Base-by-base conservation (phyloP, 768 basidiomycete species). In the Trametes cinnabarina region DNA sequence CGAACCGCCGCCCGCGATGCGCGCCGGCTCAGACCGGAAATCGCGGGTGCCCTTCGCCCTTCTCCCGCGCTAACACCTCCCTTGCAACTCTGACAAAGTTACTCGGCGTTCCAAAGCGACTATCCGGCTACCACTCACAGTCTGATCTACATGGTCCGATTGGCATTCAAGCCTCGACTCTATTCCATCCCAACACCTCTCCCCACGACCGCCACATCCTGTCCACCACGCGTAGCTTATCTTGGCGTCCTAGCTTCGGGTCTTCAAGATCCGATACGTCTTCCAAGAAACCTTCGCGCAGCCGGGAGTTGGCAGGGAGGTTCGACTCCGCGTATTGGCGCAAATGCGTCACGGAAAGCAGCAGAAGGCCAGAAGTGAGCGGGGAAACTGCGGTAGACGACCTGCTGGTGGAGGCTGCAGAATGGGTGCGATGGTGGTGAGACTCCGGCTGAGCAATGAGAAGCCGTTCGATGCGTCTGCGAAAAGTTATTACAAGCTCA, bases 121-220 rank as follows among this genome's bases (percentile, higher is more conserved):
- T 25, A 25, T 28, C 17, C 44, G 44, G 44, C 15, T 23, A 15
- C 12, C 44, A 22, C 15, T 26, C 15, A 46, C 25, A 25, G 15
- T 17, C 23, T 12, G 25, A 26, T 46, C 44, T 28, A 23, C 44
- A 26, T 46, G 44, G 44, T 25, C 44, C 44, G 44, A 46, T 23
- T 25, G 23, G 44, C 15, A 10, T 17, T 57, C 55, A 61, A 12
- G 58, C 68, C 3, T 65, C 73, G 15, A 69, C 51, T 20, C 67
- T 62, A 20, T 71, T 73, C 89, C 86, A 94, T 19, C 82, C 86
- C 19, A 90, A 76, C n/a, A 77, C 74, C 7, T 65, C 72, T 0
- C 88, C 88, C 92, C 93, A 98, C 54, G 84, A 84, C 65, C 88
- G 82, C 92, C 94, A 93, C 85, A 96, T 93, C 68, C 92, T 74